Evolutionary conservation across 2,329 filamentous ascomycete species (phyloP).

Genomic region (Claviceps sp.): DNA sequence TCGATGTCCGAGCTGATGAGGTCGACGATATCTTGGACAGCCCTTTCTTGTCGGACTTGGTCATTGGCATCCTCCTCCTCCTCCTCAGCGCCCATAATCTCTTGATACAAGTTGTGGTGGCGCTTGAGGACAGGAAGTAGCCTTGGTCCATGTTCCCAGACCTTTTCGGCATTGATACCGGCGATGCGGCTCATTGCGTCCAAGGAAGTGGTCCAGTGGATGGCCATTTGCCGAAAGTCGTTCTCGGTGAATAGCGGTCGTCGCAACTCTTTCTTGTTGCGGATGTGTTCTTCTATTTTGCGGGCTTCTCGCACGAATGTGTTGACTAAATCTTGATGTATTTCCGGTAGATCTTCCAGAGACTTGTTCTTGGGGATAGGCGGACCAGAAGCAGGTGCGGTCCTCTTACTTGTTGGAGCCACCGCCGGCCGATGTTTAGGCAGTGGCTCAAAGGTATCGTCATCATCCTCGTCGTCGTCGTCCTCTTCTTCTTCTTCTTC

Average conservation of each 20-base stretch:
- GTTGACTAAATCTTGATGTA: slow-evolving; percentile 50
- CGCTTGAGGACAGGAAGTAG: slow-evolving; percentile 46
- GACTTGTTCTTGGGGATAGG: slow-evolving; percentile 46
- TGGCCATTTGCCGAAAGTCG: slow-evolving; percentile 59
- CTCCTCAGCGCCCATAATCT: slow-evolving; percentile 31
- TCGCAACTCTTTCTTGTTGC: slow-evolving; percentile 43
- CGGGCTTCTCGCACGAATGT: slow-evolving; percentile 53
- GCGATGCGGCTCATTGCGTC: slow-evolving; percentile 50
- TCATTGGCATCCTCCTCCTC: slow-evolving; percentile 10
- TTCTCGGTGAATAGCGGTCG: slow-evolving; percentile 53
- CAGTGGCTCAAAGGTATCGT: slow-evolving; percentile 34
- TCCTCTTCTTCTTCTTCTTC: slow-evolving; percentile 25
- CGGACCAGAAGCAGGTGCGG: slow-evolving; percentile 24
- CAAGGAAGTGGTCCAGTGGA: slow-evolving; percentile 48
- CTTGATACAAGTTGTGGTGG: slow-evolving; percentile 31
- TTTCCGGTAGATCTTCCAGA: slow-evolving; percentile 38
- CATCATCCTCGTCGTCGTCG: slow-evolving; percentile 25
- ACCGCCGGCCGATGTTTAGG: slow-evolving; percentile 24
- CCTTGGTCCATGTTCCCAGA: slow-evolving; percentile 44
- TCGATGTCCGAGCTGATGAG: slow-evolving; percentile 36
- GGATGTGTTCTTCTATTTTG: slow-evolving; percentile 44
- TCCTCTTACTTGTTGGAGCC: slow-evolving; percentile 13
- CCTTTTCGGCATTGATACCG: slow-evolving; percentile 48
- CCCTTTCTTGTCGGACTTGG: slow-evolving; percentile 1
- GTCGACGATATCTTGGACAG: slow-evolving; percentile 34